Evolutionary conservation across 2,329 filamentous ascomycete species (phyloP), one percentile per base, ranked within the genome.

Genomic region (Davidsoniella eucalypti): DNA sequence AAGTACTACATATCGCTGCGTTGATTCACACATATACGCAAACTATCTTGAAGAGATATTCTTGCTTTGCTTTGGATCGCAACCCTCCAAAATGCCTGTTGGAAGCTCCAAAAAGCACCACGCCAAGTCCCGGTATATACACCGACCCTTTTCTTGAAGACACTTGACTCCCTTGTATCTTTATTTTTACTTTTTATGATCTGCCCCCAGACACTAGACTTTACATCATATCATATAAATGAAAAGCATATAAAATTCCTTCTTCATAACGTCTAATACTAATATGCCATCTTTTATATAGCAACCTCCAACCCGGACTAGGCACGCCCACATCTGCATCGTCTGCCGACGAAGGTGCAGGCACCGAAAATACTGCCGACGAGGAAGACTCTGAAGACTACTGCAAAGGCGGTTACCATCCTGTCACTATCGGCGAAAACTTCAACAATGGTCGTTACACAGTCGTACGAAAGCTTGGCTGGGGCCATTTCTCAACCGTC

Each of bases 361-460:
- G 78, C 58, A 78, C 83, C 65, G 88, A 95, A 61, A 88, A 92
- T 63, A 94, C 90, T 38, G 90, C 88, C 61, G 92, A 96, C 64
- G 92, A 98, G 69, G 92, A 98, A 68, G 92, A 98, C 67, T 94
- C 87, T 44, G 90, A 96, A 67, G 92, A 98, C 67, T 98, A 98
- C 71, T 95, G 90, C 76, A 96, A 96, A 69, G 92, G 92, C 61
- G 92, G 92, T 54, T 98, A 96, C 66, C 92, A 98, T 63, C 92
- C 92, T 2, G 92, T 98, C 46, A 76, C 80, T 59, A 83, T 96
- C 54, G 92, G 92, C 59, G 92, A 98, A 69, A 84, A 87, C 61
- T 96, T 95, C 76, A 96, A 96, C 65, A 87, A 96, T 64, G 88
- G 87, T 58, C 90, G 86, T 69, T 98, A 98, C 68, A 92, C 88